Base-by-base conservation (phyloP, 164 flowering plant genomes). In the Chimonanthus praecox region DNA sequence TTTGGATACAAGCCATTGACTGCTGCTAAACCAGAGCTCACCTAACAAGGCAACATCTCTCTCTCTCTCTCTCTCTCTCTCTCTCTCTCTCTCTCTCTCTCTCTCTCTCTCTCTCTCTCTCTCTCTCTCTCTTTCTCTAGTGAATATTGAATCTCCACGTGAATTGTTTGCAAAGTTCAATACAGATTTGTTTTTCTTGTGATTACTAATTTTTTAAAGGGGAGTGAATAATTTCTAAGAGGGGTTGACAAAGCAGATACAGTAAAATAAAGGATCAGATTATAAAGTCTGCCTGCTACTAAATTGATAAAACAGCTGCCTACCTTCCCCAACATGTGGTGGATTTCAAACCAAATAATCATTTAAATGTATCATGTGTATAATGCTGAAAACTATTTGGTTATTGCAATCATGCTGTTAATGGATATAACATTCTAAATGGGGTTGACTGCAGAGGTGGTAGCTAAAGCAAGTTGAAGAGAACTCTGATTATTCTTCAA, bases 1-100 rank as follows among this genome's bases (percentile, higher is more conserved):
- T n/a, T 68, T 47, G 20, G 70, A 16, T 16, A 16, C 70, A 68
- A 68, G 70, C 58, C 68, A 66, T 66, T 66, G 68, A 66, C 68
- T 33, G 47, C 45, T 44, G 47, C 47, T 11, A 47, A 66, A 16
- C 33, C 48, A 54, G 7, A 11, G 68, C 68, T 8, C 6, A 66
- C 68, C 49, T 66, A 66, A 66, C 33, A 44, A 46, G 68, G 48
- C 68, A 9, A 45, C 11, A 4, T 3, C 10, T 63, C 66, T 54
- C 60, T 44, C 47, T 13, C 68, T 45, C 60, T 51, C 58, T 51
- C 58, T 51, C 58, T 6, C 58, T 50, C 58, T 62, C 33, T 62
- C 33, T 62, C 9, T 62, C 33, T 20, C 65, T n/a, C 65, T n/a
- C 20, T 62, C 8, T 51, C 18, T 62, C 65, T 63, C 46, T 54